A percentile compares a stretch with the other conserved stretches of the same genome.
Evolutionary conservation across 805 yeast species (phyloP).

Genomic region (Saturnispora gosingensis): DNA sequence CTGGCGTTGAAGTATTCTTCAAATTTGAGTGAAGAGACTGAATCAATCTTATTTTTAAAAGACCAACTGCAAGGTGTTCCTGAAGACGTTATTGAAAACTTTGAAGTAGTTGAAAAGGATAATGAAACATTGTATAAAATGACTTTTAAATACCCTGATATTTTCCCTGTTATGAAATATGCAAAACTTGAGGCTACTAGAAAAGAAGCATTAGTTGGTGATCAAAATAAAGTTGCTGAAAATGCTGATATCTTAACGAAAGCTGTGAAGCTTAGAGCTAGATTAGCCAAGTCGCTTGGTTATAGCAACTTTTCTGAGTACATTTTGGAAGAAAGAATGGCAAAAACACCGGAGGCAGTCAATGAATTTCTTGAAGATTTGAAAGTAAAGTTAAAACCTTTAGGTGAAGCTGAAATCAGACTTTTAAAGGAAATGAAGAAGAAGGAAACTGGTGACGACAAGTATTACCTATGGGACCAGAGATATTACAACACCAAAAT

Average conservation of each 20-base stretch:
- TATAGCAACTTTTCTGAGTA: conserved; percentile 62
- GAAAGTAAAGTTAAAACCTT: conserved; percentile 45
- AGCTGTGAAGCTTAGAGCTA: conserved; percentile 52
- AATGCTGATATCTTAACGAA: conserved; percentile 53
- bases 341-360: conserved; percentile 56
- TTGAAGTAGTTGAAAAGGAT: conserved; percentile 33
- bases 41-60: conserved; percentile 45
- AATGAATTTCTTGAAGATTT: conserved; percentile 54
- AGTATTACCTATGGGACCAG: conserved; percentile 65
- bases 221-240: conserved; percentile 56
- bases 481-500: conserved; percentile 55
- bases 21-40: conserved; percentile 65
- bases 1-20: conserved; percentile 49
- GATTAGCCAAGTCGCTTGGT: conserved; percentile 56
- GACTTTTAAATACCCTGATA: conserved; percentile 76
- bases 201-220: conserved; percentile 53
- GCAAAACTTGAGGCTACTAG: conserved; percentile 59
- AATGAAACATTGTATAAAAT: conserved; percentile 43
- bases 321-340: conserved; percentile 72
- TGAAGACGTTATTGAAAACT: conserved; percentile 47
- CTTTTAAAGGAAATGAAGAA: conserved; percentile 43
- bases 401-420: conserved; percentile 47
- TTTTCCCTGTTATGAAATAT: conserved; percentile 67
- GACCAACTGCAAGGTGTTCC: conserved; percentile 74
- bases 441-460: conserved; percentile 30